These are phyloP conservation scores for Plasmodium chabaudi DNA, from an alignment of 169 alveolate genomes.

Conservation along the genomic window DNA sequence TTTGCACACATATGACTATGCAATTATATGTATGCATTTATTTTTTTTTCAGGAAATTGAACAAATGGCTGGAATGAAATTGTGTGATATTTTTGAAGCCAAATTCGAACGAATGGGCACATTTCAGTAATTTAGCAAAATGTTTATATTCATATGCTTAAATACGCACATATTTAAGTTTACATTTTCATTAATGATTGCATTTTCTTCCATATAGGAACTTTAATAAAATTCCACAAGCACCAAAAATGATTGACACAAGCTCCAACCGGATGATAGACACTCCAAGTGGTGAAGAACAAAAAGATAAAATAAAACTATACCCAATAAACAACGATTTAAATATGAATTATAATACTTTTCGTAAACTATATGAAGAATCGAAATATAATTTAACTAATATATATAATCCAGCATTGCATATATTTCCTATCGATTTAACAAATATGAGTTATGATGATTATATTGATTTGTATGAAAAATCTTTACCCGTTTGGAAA, in stretches of 20 bases:
- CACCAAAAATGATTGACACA: background rate
- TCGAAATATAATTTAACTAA: slow-evolving; percentile 75
- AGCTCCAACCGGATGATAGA: slow-evolving; percentile 3
- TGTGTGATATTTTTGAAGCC: slow-evolving; percentile 67
- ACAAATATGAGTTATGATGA: slow-evolving; percentile 86
- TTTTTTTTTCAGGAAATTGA: slow-evolving; percentile 58
- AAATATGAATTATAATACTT: slow-evolving; percentile 45
- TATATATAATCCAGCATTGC: slow-evolving; percentile 83
- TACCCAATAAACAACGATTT: slow-evolving; percentile 23
- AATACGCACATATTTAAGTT: background rate
- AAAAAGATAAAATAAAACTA: slow-evolving; percentile 28
- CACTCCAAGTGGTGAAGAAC: slow-evolving; percentile 8
- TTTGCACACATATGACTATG: background rate
- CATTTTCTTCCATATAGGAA: background rate
- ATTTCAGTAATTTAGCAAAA: slow-evolving; percentile 8
- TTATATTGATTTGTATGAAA: slow-evolving; percentile 79
- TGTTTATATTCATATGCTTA: background rate
- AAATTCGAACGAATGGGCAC: slow-evolving; percentile 18
- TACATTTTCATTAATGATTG: background rate
- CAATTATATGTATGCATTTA: background rate
- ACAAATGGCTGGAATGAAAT: slow-evolving; percentile 51
- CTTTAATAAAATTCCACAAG: background rate
- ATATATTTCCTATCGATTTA: slow-evolving; percentile 84
- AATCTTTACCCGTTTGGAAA: slow-evolving; percentile 69
- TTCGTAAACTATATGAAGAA: slow-evolving; percentile 50